Percentiles rank a stretch among this genome's conserved stretches.
These are phyloP conservation scores for Phytopythium sindhum DNA, from an alignment of 352 stramenopile genomes.

Conservation along the genomic window DNA sequence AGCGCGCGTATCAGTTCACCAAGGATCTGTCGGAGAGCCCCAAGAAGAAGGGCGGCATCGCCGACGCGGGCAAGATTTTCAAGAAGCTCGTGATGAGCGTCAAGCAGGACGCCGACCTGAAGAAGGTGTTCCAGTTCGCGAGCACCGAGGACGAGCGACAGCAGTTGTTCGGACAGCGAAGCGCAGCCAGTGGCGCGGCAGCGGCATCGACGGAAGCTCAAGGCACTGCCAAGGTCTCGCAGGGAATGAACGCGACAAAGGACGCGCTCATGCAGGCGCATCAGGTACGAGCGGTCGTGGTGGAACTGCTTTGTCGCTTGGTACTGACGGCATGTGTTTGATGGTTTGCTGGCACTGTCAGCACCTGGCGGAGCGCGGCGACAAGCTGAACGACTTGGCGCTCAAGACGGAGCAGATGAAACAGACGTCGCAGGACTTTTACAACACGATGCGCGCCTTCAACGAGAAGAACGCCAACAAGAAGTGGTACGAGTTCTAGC, in stretches of 20 bases:
- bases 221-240: constrained; percentile 21
- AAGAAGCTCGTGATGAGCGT: constrained; percentile 71
- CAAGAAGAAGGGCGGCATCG: constrained; percentile 55
- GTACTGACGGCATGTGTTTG: not conserved
- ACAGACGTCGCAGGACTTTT: constrained; percentile 78
- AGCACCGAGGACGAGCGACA: constrained; percentile 51
- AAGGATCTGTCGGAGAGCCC: constrained; percentile 24
- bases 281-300: constrained; percentile 32
- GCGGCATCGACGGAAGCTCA: constrained; percentile 7
- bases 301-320: not conserved
- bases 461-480: constrained; percentile 84
- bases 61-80: constrained; percentile 55
- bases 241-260: constrained; percentile 47
- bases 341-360: constrained; percentile 24
- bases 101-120: constrained; percentile 66
- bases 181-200: constrained; percentile 16
- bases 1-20: constrained; percentile 29
- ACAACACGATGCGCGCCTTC: constrained; percentile 82
- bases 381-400: constrained; percentile 69
- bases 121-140: constrained; percentile 76
- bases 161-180: constrained; percentile 51
- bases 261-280: constrained; percentile 60
- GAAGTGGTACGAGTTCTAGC: constrained; percentile 84
- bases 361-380: constrained; percentile 69
- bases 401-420: constrained; percentile 86